Percentiles rank a stretch among this genome's conserved stretches.
phyloP scores from a whole-genome alignment of 495 filamentous ascomycete species.

The Neurospora sublineolata region DNA sequence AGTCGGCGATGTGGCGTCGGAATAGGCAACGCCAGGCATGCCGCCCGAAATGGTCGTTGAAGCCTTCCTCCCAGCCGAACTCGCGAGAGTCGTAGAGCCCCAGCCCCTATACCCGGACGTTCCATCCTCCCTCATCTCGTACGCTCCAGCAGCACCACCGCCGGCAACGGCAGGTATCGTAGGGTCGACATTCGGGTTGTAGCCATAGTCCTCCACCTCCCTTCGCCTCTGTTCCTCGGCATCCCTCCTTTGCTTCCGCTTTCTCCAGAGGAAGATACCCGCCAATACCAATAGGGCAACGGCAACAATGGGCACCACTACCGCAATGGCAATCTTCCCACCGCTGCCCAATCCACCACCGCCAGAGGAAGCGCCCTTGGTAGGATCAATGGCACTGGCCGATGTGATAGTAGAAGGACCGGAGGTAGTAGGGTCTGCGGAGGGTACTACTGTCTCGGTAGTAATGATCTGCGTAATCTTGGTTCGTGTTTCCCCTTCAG shows the following conservation, averaged over 20 bases:
- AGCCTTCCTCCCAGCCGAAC: constrained; percentile 66
- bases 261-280: constrained; percentile 76
- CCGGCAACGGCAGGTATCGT: constrained; percentile 56
- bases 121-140: constrained; percentile 58
- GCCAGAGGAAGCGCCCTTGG: constrained; percentile 16
- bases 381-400: constrained; percentile 20
- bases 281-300: constrained; percentile 71
- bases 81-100: constrained; percentile 64
- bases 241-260: constrained; percentile 69
- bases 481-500: constrained; percentile 6
- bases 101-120: constrained; percentile 81
- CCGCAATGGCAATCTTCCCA: constrained; percentile 79
- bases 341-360: constrained; percentile 20
- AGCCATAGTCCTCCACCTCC: constrained; percentile 92
- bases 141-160: constrained; percentile 41
- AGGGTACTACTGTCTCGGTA: constrained; percentile 4
- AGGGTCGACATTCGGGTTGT: constrained; percentile 90
- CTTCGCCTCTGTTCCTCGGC: constrained; percentile 82
- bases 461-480: constrained; percentile 20
- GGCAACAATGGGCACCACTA: constrained; percentile 83
- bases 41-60: constrained; percentile 82
- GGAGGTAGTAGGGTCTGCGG: constrained; percentile 3
- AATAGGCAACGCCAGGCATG: constrained; percentile 52
- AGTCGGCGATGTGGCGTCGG: constrained; percentile 65
- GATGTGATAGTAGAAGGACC: constrained; percentile 15